Percentiles rank a stretch among this genome's conserved stretches.
Conservation (phyloP, 345 rosid genomes). For the Eucalyptus curtisii region DNA sequence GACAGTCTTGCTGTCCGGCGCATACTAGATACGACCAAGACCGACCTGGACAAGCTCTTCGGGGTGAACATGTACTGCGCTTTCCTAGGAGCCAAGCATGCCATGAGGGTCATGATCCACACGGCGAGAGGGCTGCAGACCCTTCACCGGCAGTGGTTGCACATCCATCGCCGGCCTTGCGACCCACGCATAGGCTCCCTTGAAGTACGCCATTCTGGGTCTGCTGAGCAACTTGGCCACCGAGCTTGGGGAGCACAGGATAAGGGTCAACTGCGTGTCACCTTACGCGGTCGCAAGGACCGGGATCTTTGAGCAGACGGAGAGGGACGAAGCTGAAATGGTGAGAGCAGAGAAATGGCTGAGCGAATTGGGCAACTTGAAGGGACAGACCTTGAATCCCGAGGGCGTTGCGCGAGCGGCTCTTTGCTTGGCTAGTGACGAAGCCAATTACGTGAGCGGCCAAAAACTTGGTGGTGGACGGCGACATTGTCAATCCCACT, state of each 20-base stretch:
- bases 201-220: slow-evolving; percentile 19
- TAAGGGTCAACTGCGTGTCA: slow-evolving; percentile 32
- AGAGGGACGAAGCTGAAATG: neutral
- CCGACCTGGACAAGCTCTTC: slow-evolving; percentile 11
- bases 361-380: slow-evolving; percentile 3
- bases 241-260: slow-evolving; percentile 21
- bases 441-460: slow-evolving; percentile 24
- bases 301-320: neutral
- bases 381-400: slow-evolving; percentile 4
- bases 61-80: slow-evolving; percentile 17
- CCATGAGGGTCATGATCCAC: slow-evolving; percentile 25
- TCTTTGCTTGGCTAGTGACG: slow-evolving; percentile 25
- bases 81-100: slow-evolving; percentile 31
- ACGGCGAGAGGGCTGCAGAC: slow-evolving; percentile 11
- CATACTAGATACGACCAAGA: slow-evolving; percentile 6
- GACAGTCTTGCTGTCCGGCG: neutral
- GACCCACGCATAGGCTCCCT: slow-evolving; percentile 1
- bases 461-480: slow-evolving; percentile 25
- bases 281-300: slow-evolving; percentile 3
- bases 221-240: slow-evolving; percentile 14
- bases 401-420: slow-evolving; percentile 20
- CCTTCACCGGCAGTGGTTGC: slow-evolving; percentile 17
- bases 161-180: slow-evolving; percentile 11
- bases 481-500: slow-evolving; percentile 20
- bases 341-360: neutral